phyloP scores from a whole-genome alignment of 2,329 filamentous ascomycete genomes.

The Apiospora aurea region DNA sequence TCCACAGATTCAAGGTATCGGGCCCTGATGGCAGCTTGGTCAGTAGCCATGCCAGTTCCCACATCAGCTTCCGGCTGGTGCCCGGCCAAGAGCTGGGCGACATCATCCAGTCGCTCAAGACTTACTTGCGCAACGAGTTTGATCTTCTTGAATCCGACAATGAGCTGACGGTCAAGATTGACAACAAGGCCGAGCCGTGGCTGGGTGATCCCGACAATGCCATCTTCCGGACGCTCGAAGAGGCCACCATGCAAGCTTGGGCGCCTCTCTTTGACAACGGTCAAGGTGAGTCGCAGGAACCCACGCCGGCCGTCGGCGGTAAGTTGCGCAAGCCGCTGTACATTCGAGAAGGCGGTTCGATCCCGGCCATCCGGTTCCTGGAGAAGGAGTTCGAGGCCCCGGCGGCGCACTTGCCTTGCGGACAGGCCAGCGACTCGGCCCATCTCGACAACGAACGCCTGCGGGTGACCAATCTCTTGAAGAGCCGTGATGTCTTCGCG shows the following conservation, averaged over 20 bases:
- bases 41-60: conserved; percentile 85
- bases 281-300: neutral
- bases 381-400: conserved; percentile 94
- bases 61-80: conserved; percentile 89
- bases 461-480: conserved; percentile 84
- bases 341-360: conserved; percentile 94
- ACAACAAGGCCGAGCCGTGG: conserved; percentile 96
- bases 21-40: conserved; percentile 93
- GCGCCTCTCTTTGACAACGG: conserved; percentile 55
- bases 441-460: conserved; percentile 97
- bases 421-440: conserved; percentile 91
- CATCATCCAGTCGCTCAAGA: conserved; percentile 72
- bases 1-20: conserved; percentile 91
- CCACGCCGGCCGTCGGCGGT: conserved; percentile 26
- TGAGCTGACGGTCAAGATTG: conserved; percentile 79
- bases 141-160: conserved; percentile 80
- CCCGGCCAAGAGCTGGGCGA: conserved; percentile 87
- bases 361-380: conserved; percentile 90
- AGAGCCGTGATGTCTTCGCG: conserved; percentile 90
- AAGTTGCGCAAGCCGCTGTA: conserved; percentile 75
- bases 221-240: conserved; percentile 88
- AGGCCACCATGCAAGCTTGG: conserved; percentile 87
- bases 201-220: conserved; percentile 89
- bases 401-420: conserved; percentile 91
- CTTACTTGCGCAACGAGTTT: conserved; percentile 77